Evolutionary conservation across 108 stramenopile genomes (phyloP).

Genomic region (Nitzschia putrida): DNA sequence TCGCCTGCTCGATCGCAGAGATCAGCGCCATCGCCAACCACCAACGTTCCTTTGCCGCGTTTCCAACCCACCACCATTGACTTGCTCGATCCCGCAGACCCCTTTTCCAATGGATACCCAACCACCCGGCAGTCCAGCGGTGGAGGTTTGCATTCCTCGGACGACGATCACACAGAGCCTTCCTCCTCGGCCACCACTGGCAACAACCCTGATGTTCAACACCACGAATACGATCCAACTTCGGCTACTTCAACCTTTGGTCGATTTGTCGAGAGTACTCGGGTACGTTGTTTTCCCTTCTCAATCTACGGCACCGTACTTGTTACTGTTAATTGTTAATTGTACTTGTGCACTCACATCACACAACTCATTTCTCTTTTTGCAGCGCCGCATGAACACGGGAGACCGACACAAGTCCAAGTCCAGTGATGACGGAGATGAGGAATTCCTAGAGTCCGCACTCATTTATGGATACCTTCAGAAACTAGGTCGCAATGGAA

Average conservation of each 20-base stretch:
- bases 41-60: not conserved
- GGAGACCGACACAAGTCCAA: conserved; percentile 6
- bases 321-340: not conserved
- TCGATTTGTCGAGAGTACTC: conserved; percentile 25
- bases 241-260: conserved; percentile 42
- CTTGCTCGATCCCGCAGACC: conserved; percentile 9
- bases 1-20: conserved; percentile 11
- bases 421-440: conserved; percentile 33
- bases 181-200: conserved; percentile 30
- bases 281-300: conserved; percentile 19
- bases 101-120: conserved; percentile 6
- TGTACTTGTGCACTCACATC: not conserved
- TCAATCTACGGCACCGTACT: not conserved
- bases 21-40: not conserved
- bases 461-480: conserved; percentile 90
- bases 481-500: conserved; percentile 93
- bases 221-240: conserved; percentile 10
- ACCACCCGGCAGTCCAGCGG: conserved; percentile 5
- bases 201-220: conserved; percentile 17
- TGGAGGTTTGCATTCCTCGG: conserved; percentile 16
- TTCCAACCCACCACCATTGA: conserved; percentile 1
- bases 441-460: conserved; percentile 32
- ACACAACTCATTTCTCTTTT: not conserved
- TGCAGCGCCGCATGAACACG: conserved; percentile 16
- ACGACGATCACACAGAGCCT: conserved; percentile 37